Base-by-base conservation (phyloP, 2,329 filamentous ascomycete genomes). In the Stemphylium beticola region DNA sequence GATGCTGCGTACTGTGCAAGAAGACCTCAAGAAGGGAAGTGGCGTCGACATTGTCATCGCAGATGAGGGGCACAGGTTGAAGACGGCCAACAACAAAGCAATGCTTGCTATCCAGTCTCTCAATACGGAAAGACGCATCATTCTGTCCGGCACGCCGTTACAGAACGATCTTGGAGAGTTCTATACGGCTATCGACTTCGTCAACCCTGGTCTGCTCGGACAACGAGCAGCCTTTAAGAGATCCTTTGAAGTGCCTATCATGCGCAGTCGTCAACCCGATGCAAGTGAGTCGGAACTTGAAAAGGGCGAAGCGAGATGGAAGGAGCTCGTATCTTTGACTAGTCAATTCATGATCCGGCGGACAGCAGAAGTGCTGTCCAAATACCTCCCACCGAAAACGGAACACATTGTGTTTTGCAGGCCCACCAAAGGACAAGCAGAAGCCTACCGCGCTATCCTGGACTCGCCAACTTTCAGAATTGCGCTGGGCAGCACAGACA, bases 131-230 rank as follows among this genome's bases (percentile, higher is more conserved):
- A 79, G 84, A 53, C 77, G 86, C 43, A 77, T 89, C 52, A 87
- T 89, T 49, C 75, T 89, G 4, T 87, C 86, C 1, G 87, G 87
- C 0, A 89, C 87, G 0, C 87, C 87, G 0, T 82, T 89, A 17
- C 87, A 89, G 67, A 89, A 89, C 55, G 86, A 89, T 60, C 73
- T 89, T 32, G 82, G 81, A 48, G 87, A 89, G 61, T 89, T 89
- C 72, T 88, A 83, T 66, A 83, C 83, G 7, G 87, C 87, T 67
- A 86, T 88, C 20, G 87, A 89, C 62, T 84, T 89, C 60, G 85
- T 89, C 61, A 89, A 89, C 62, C 87, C 87, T 15, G 86, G 85
- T 11, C 76, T 87, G 17, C 75, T 89, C 17, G 85, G 85, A 22
- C 85, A 82, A 50, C 85, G 86, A 65, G 79, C 84, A 36, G 80